Base-by-base conservation (phyloP, 1,284 basidiomycete genomes). In the Rugosomyces carneus region DNA sequence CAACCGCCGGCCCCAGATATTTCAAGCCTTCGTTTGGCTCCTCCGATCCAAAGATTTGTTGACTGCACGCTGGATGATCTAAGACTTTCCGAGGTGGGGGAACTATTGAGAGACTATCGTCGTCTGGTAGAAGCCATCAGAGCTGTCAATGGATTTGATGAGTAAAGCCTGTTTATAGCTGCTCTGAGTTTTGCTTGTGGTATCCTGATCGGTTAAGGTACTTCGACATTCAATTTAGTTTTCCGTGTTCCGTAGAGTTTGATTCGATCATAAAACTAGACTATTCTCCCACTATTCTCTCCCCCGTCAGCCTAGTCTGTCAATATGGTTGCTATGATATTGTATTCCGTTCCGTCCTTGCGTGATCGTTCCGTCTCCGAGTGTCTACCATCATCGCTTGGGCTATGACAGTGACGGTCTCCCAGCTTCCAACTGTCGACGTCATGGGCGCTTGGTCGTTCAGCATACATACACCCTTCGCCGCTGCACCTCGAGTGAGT, bases 41-140 rank as follows among this genome's bases (percentile, higher is more conserved):
- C 81, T 11, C 87, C 86, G 0, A 81, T 77, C 44, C 65, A 70
- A 34, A 74, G 80, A 6, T 89, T 89, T 59, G 48, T 89, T 46
- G 75, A 83, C 51, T 84, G 83, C 52, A 70, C 75, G 1, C 72
- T 78, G 40, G 85, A 84, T 45, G 89, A 93, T 54, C 65, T 93
- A 46, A 75, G 72, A 43, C 65, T 93, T 18, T 78, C 80, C 0
- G 91, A 93, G 57, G 79, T 93, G 1, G 78, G 73, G 0, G 79
- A 84, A 50, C 68, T 93, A 31, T 65, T 93, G 56, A 64, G 70
- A 23, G 90, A 93, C 52, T 93, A 93, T 63, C 76, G 79, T 50
- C 69, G 82, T 16, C 59, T 89, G 40, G 84, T 74, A 1, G 73
- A 77, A 26, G 70, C 64, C 29, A 61, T 80, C 31, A 61, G 67